Base-by-base conservation (phyloP, 768 basidiomycete species). In the Mycena polygramma region DNA sequence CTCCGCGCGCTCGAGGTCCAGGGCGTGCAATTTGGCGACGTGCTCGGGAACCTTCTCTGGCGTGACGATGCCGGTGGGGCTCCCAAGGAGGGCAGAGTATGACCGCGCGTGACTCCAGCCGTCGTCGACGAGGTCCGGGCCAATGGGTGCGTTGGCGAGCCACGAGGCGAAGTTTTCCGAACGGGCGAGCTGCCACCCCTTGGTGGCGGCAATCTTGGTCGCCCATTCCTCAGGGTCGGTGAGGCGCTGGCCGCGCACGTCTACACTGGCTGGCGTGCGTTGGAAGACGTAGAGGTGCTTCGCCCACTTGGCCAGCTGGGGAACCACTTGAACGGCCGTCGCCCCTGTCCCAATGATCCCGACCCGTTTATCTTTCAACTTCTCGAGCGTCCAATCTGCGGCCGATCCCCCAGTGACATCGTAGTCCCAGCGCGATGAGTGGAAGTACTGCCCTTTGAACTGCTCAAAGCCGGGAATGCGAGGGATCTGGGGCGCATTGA, bases 341-440 rank as follows among this genome's bases (percentile, higher is more conserved):
- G 72, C 72, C 2, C 74, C 73, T 0, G 74, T 75, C 20, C 72
- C 74, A 7, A 73, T 57, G 39, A 75, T 68, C 3, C 60, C 74
- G 37, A 73, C 72, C 4, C 36, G 35, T 51, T 75, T 75, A 41
- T 57, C 64, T 39, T 65, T 69, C 37, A 73, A 49, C 17, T 65
- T 65, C 0, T 57, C 55, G 15, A 75, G 65, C 17, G 54, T 63
- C 48, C 41, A 53, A n/a, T 60, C 58, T 5, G 4, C 14, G 20
- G 19, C 26, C 4, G 61, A 45, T 17, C 59, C 68, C 35, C 74
- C 74, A 14, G 60, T 67, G 41, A 52, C 59, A 1, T 30, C 55
- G 43, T 73, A 75, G 48, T 72, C 48, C 73, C 73, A 74, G 11
- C 73, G 71, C 37, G 73, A 60, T 11, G 73, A 69, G 58, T 71